Base-by-base conservation (phyloP, 169 alveolate genomes). In the Plasmodium vivax region DNA sequence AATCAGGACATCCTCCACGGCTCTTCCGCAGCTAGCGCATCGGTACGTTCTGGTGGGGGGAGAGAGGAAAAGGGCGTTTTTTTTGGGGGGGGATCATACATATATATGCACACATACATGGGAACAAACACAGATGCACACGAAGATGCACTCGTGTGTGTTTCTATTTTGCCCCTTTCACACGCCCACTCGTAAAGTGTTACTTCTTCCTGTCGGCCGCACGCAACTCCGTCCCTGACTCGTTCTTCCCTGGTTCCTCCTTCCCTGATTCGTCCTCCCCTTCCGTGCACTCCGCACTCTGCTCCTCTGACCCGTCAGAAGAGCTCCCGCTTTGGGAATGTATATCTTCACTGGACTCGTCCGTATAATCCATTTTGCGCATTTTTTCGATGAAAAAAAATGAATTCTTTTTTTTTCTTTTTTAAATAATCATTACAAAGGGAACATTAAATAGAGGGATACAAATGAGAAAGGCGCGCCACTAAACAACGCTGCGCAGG, bases 1-100 rank as follows among this genome's bases (percentile, higher is more conserved):
- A 74, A 85, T 75, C 45, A 85, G 58, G 34, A 85, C 93, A 85
- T 85, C 93, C 14, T 85, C 93, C 16, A 85, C 93, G 58, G 54
- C 68, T 75, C 93, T 85, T 30, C 68, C 80, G 73, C 93, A 85
- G 68, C 45, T 14, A 32, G 77, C 77, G 62, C 93, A 85, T 51
- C 85, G 51, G 80, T 85, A 85, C 16, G 81, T 75, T 19, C 93
- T 85, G 51, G 4, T 12, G 43, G 38, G 41, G 51, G 62, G 36
- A 47, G 19, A 85, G 77, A 19, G 19, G 8, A 83, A 23, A 80
- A 0, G 38, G 45, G 87, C 7, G 2, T 47, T 27, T 19, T 43
- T 27, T n/a, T 47, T 23, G 2, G 34, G n/a, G n/a, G 27, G 7
- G 2, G 5, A 19, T 1, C 10, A 14, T 74, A 10, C 43, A 81